phyloP scores from a whole-genome alignment of 108 stramenopile species.

The Nitzschia inconspicua region DNA sequence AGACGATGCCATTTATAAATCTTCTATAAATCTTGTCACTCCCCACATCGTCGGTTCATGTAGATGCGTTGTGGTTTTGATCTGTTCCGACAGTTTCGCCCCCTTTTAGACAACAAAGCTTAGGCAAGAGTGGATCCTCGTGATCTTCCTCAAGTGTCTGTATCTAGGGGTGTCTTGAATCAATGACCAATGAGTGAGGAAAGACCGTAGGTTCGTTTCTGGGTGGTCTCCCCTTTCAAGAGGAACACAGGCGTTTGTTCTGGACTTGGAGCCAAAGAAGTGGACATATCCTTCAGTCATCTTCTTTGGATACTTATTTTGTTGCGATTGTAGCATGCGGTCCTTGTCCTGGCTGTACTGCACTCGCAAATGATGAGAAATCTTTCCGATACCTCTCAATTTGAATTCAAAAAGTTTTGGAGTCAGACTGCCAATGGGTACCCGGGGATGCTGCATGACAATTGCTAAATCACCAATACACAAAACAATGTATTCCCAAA shows the following conservation, averaged over 20 bases:
- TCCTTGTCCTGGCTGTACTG: constrained; percentile 3
- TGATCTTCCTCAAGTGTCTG: constrained; percentile 19
- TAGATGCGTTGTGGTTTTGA: no score
- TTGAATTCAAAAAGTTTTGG: constrained; percentile 13
- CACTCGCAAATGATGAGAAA: constrained; percentile 6
- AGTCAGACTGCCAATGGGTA: constrained; percentile 1
- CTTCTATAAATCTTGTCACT: no score
- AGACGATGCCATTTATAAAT: no score
- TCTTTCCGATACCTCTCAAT: constrained; percentile 17
- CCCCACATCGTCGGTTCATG: no score
- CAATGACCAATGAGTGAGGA: constrained; percentile 17
- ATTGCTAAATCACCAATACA: no score
- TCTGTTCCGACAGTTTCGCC: no score
- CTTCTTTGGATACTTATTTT: constrained; percentile 16
- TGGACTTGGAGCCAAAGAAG: constrained; percentile 26
- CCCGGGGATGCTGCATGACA: constrained; percentile 20
- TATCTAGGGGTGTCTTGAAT: no score
- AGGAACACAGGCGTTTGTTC: not conserved
- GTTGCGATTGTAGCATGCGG: not conserved
- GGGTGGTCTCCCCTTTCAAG: constrained; percentile 15
- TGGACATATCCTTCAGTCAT: constrained; percentile 16
- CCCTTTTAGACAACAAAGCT: no score
- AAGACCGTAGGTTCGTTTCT: not conserved
- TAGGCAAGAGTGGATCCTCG: constrained; percentile 21
- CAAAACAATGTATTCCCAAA: constrained; percentile 37